These are phyloP conservation scores for Suhomyces bribrorum DNA, from an alignment of 1,139 yeast species.

Conservation along the genomic window DNA sequence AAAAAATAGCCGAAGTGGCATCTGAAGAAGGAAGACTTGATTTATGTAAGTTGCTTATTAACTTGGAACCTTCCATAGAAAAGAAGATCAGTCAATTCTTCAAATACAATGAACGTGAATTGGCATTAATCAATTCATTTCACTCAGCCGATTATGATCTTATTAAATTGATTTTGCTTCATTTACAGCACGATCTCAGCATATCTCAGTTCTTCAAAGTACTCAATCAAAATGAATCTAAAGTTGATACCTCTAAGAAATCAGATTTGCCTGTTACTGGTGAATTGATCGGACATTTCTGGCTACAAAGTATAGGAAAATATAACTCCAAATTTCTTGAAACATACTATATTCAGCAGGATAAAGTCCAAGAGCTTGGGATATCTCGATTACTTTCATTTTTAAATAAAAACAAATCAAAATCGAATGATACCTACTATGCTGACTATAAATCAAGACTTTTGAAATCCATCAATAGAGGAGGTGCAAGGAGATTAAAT, in stretches of 20 bases:
- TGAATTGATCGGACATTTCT: conserved; percentile 44
- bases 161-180: conserved; percentile 57
- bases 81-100: conserved; percentile 65
- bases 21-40: conserved; percentile 78
- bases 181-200: conserved; percentile 45
- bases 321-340: conserved; percentile 27
- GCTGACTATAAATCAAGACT: conserved; percentile 30
- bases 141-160: conserved; percentile 68
- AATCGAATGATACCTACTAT: conserved; percentile 20
- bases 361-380: conserved; percentile 28
- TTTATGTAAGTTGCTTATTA: conserved; percentile 64
- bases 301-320: conserved; percentile 38
- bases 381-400: conserved; percentile 22
- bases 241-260: conserved; percentile 7
- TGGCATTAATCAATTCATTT: conserved; percentile 70
- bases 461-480: conserved; percentile 23
- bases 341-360: conserved; percentile 37
- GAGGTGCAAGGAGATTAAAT: conserved; percentile 24
- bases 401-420: conserved; percentile 13
- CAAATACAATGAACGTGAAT: conserved; percentile 69
- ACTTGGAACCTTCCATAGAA: conserved; percentile 66
- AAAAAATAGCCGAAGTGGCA: conserved; percentile 67
- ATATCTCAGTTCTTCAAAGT: conserved; percentile 43
- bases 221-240: conserved; percentile 42
- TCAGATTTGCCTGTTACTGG: conserved; percentile 28